A percentile compares a stretch with the other conserved stretches of the same genome.
Evolutionary conservation across 2,329 filamentous ascomycete genomes (phyloP).

Genomic region (Penicillium vulpinum): DNA sequence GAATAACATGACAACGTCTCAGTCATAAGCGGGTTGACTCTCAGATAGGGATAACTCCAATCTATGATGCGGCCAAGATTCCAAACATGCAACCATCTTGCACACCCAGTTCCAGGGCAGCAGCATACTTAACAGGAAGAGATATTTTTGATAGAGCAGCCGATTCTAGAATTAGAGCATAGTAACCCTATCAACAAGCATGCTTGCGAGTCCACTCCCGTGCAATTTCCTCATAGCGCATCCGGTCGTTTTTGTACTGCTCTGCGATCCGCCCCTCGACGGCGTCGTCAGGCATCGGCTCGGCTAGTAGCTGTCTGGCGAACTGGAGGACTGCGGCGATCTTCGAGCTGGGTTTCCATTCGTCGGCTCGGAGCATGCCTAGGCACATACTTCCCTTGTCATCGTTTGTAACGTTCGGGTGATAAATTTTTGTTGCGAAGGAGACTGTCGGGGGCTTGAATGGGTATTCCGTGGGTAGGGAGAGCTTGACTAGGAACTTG

Average conservation of each 20-base stretch:
- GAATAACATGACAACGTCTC: slow-evolving; percentile 11
- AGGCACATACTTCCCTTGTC: slow-evolving; percentile 82
- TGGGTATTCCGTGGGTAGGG: slow-evolving; percentile 77
- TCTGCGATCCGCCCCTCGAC: slow-evolving; percentile 85
- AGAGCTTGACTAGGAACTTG: slow-evolving; percentile 70
- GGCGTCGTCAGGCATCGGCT: slow-evolving; percentile 86
- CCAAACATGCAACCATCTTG: not conserved
- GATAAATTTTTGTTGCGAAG: slow-evolving; percentile 90
- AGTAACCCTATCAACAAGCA: slow-evolving; percentile 52
- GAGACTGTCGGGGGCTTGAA: slow-evolving; percentile 81
- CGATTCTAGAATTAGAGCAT: not conserved
- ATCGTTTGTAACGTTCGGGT: slow-evolving; percentile 92
- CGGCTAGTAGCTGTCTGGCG: slow-evolving; percentile 69
- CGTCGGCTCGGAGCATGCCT: slow-evolving; percentile 75
- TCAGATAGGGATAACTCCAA: not conserved
- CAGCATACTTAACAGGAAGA: not conserved
- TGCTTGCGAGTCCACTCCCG: slow-evolving; percentile 72
- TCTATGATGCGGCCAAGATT: not conserved
- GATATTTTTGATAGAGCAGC: not conserved
- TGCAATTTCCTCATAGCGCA: slow-evolving; percentile 72
- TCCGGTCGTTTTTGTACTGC: slow-evolving; percentile 69
- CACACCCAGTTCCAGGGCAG: not conserved
- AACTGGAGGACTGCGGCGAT: slow-evolving; percentile 75
- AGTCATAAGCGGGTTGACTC: slow-evolving; percentile 8
- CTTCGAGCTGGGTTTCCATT: slow-evolving; percentile 88